Evolutionary conservation across 352 stramenopile genomes (phyloP).

Genomic region (Pythium inflatum): DNA sequence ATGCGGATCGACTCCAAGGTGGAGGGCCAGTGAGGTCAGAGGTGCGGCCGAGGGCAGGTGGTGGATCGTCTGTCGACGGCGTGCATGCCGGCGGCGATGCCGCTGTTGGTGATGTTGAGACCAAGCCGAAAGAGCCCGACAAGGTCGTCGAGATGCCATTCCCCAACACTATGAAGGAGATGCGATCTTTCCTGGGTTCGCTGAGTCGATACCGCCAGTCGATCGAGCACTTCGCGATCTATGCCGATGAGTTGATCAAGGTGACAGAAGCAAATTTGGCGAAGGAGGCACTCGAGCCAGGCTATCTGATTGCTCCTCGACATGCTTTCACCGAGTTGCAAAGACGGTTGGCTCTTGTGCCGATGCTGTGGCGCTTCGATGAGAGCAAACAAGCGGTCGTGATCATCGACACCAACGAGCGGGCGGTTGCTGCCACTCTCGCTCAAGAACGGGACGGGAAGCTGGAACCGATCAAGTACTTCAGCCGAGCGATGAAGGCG

Average conservation of each 20-base stretch:
- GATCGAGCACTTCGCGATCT: conserved; percentile 16
- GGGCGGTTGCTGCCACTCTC: neutral
- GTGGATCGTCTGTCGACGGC: neutral
- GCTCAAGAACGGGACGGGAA: conserved; percentile 3
- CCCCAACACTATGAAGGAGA: neutral
- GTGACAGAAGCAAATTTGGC: conserved; percentile 11
- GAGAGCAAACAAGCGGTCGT: neutral
- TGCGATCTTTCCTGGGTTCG: neutral
- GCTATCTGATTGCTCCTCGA: neutral
- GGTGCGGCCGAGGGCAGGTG: too few species aligned
- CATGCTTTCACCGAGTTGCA: conserved; percentile 15
- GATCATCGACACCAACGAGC: conserved; percentile 4
- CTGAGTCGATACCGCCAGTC: neutral
- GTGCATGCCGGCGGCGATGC: too few species aligned
- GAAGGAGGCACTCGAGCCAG: neutral
- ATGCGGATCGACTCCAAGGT: too few species aligned
- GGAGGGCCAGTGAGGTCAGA: too few species aligned
- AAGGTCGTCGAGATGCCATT: neutral
- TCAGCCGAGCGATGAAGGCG: conserved; percentile 15
- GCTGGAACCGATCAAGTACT: conserved; percentile 10
- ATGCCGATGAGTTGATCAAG: conserved; percentile 18
- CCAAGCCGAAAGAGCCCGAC: neutral
- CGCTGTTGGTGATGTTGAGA: neutral
- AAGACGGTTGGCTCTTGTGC: neutral
- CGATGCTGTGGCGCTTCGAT: conserved; percentile 7